Evolutionary conservation across 1,284 basidiomycete species (phyloP).

Genomic region (Ceratobasidium sp.): DNA sequence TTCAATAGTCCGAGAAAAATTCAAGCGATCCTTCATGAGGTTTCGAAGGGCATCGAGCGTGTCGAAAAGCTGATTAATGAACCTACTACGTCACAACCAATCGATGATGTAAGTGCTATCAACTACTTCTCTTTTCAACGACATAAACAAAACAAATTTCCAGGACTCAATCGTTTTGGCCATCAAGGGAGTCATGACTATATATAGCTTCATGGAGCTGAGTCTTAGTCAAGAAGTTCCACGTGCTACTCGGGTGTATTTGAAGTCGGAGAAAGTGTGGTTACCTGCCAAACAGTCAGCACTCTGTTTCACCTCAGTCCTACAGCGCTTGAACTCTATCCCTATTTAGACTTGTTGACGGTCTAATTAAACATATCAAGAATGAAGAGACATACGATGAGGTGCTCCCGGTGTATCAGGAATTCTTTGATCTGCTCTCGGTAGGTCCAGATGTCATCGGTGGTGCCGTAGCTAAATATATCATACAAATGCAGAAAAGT

Average conservation of each 20-base stretch:
- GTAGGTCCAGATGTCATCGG: neutral
- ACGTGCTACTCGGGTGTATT: neutral
- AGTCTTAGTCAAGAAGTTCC: neutral
- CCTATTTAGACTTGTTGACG: neutral
- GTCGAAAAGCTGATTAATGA: neutral
- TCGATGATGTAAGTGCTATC: neutral
- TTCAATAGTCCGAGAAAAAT: neutral
- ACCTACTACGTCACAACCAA: neutral
- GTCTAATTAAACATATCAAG: neutral
- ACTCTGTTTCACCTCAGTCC: no score
- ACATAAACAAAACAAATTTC: no score
- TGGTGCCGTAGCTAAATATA: neutral
- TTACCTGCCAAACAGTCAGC: conserved; percentile 13
- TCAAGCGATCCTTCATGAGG: neutral
- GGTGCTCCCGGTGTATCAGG: neutral
- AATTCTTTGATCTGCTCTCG: neutral
- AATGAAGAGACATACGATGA: neutral
- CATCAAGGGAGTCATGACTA: conserved; percentile 24
- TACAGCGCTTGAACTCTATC: neutral
- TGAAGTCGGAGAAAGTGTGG: conserved; percentile 16
- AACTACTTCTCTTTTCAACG: no score
- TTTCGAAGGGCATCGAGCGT: neutral
- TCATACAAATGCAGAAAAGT: neutral
- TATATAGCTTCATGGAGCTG: conserved; percentile 26
- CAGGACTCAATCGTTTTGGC: conserved; percentile 9